phyloP scores from a whole-genome alignment of 1,284 basidiomycete species.

The Phellopilus nigrolimitatus region DNA sequence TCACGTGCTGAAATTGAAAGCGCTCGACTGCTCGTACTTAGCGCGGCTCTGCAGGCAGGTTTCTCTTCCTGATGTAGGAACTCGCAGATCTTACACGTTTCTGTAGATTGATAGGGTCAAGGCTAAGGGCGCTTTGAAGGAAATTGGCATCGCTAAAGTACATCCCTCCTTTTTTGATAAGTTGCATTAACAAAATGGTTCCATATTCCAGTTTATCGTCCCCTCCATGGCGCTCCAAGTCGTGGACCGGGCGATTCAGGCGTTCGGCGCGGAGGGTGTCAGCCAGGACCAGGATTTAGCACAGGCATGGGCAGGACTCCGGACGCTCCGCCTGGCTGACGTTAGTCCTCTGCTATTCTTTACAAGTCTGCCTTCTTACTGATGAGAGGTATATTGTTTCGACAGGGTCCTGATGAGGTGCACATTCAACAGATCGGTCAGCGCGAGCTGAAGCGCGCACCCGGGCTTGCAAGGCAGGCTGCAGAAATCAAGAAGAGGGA shows the following conservation, averaged over 20 bases:
- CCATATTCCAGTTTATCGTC: slow-evolving; percentile 72
- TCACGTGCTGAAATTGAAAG: slow-evolving; percentile 92
- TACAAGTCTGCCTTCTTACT: slow-evolving; percentile 10
- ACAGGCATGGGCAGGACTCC: slow-evolving; percentile 68
- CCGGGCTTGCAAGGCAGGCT: slow-evolving; percentile 47
- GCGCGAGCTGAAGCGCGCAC: slow-evolving; percentile 72
- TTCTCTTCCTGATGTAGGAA: background rate
- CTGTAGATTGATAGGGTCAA: slow-evolving; percentile 80
- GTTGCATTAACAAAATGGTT: background rate
- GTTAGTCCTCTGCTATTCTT: slow-evolving; percentile 43
- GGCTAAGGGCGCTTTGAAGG: slow-evolving; percentile 93
- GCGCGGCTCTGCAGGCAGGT: slow-evolving; percentile 81
- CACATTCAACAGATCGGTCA: slow-evolving; percentile 94
- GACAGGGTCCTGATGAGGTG: slow-evolving; percentile 86
- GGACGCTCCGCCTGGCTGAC: slow-evolving; percentile 89
- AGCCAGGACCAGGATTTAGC: slow-evolving; percentile 89
- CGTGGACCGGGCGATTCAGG: slow-evolving; percentile 92
- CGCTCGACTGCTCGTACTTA: slow-evolving; percentile 82
- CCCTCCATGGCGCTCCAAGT: slow-evolving; percentile 85
- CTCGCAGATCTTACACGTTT: background rate
- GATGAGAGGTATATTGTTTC: slow-evolving; percentile 15
- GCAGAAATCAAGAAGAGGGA: slow-evolving; percentile 57
- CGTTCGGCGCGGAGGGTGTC: slow-evolving; percentile 92
- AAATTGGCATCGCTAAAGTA: slow-evolving; percentile 96
- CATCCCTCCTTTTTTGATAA: slow-evolving; percentile 6